phyloP scores from a whole-genome alignment of 2,329 filamentous ascomycete genomes.

The Fusarium camptoceras region DNA sequence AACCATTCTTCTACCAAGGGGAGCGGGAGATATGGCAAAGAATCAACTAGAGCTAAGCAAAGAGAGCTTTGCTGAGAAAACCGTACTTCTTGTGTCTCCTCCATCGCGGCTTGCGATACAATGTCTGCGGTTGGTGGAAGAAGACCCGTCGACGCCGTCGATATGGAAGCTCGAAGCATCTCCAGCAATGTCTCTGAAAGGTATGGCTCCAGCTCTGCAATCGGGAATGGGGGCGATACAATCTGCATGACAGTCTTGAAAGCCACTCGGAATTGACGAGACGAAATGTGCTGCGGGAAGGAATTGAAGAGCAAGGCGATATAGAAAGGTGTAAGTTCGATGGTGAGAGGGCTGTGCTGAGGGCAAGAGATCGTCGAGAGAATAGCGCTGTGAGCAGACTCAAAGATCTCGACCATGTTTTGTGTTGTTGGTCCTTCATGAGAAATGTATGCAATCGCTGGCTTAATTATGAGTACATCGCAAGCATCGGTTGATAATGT shows the following conservation, averaged over 20 bases:
- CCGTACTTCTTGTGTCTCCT: conserved; percentile 47
- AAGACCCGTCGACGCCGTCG: conserved; percentile 61
- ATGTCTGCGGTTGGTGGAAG: conserved; percentile 56
- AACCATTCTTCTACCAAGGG: conserved; percentile 84
- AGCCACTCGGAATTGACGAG: conserved; percentile 88
- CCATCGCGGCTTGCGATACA: conserved; percentile 48
- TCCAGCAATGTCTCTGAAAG: conserved; percentile 86
- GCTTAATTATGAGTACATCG: conserved; percentile 78
- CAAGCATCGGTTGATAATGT: conserved; percentile 73
- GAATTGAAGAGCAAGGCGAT: conserved; percentile 82
- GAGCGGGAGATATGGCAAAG: conserved; percentile 78
- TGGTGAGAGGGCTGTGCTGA: conserved; percentile 77
- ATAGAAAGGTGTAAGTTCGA: conserved; percentile 82
- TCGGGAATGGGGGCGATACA: conserved; percentile 80
- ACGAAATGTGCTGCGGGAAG: conserved; percentile 82
- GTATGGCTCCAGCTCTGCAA: conserved; percentile 78
- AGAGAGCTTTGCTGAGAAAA: conserved; percentile 85
- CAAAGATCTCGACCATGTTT: conserved; percentile 74
- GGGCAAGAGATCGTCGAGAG: conserved; percentile 85
- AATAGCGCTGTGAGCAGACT: conserved; percentile 86
- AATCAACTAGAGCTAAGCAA: conserved; percentile 81
- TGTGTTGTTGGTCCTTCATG: conserved; percentile 57
- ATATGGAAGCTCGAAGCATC: conserved; percentile 73
- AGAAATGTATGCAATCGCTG: conserved; percentile 78
- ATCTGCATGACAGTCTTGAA: conserved; percentile 88